These are phyloP conservation scores for Castanopsis chinensis DNA, from an alignment of 306 rosid species.

Conservation along the genomic window DNA sequence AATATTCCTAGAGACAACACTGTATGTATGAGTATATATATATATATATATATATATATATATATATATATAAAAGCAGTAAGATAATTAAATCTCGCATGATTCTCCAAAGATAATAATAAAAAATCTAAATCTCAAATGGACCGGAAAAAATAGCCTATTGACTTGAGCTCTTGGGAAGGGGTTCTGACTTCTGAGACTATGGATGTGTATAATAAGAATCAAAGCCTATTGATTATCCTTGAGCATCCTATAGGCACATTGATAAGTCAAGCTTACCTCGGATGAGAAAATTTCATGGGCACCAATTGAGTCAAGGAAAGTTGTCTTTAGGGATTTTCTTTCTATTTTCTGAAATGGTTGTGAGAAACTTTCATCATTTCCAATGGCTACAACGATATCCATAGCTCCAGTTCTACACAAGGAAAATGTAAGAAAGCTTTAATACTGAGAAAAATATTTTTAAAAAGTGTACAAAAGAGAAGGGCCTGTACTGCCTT, in stretches of 20 bases:
- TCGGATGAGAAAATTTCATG: slow-evolving; percentile 11
- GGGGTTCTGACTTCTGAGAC: no score
- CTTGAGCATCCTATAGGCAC: not conserved
- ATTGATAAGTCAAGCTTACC: not conserved
- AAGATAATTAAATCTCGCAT: no score
- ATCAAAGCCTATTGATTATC: not conserved
- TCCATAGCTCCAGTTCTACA: not conserved
- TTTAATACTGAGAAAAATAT: not conserved
- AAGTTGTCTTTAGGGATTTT: not conserved
- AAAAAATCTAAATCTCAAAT: no score
- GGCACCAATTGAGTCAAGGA: slow-evolving; percentile 19
- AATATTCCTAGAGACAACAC: no score
- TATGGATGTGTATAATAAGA: no score
- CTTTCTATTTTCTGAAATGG: not conserved
- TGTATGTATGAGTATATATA: no score
- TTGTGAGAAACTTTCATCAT: not conserved
- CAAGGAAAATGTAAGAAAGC: not conserved
- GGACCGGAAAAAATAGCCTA: no score
- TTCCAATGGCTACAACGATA: not conserved
- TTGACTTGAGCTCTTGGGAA: no score
- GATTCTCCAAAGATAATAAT: no score
- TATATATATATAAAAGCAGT: no score
- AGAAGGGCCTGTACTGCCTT: not conserved
- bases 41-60: no score
- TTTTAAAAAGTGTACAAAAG: not conserved